These are phyloP conservation scores for Nothophytophthora sp. DNA, from an alignment of 352 stramenopile genomes.

Conservation along the genomic window DNA sequence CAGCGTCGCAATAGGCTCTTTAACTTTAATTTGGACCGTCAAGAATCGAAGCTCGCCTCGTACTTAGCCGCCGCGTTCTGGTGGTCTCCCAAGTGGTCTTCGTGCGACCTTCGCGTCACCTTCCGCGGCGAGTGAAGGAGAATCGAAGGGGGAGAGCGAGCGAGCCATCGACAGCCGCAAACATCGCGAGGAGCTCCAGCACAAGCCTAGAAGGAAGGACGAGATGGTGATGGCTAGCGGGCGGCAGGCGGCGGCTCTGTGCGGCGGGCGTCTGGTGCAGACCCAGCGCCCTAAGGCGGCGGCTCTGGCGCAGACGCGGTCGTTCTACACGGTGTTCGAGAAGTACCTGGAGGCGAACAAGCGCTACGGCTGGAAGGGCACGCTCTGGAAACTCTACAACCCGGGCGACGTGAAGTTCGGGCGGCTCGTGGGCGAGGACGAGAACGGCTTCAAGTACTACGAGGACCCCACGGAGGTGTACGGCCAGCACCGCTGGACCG, in stretches of 20 bases:
- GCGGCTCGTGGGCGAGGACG: slow-evolving; percentile 74
- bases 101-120: slow-evolving; percentile 9
- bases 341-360: slow-evolving; percentile 86
- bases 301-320: slow-evolving; percentile 47
- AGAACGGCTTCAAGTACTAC: slow-evolving; percentile 89
- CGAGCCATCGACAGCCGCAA: background rate
- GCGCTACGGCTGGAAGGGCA: slow-evolving; percentile 78
- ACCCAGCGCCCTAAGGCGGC: slow-evolving; percentile 4
- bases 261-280: slow-evolving; percentile 36
- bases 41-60: too few relatives aligned
- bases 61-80: too few relatives aligned
- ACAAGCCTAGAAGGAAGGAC: background rate
- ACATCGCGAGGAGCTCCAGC: background rate
- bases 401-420: slow-evolving; percentile 89
- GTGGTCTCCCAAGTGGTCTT: background rate
- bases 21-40: too few relatives aligned
- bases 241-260: slow-evolving; percentile 34
- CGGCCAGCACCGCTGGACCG: slow-evolving; percentile 82
- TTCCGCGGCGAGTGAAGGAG: background rate
- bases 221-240: slow-evolving; percentile 21
- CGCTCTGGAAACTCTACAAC: slow-evolving; percentile 90
- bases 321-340: slow-evolving; percentile 76
- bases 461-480: slow-evolving; percentile 79
- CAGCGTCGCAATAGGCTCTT: too few relatives aligned
- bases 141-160: background rate